Evolutionary conservation across 805 yeast genomes (phyloP).

Genomic region (Kuraishia capsulata): DNA sequence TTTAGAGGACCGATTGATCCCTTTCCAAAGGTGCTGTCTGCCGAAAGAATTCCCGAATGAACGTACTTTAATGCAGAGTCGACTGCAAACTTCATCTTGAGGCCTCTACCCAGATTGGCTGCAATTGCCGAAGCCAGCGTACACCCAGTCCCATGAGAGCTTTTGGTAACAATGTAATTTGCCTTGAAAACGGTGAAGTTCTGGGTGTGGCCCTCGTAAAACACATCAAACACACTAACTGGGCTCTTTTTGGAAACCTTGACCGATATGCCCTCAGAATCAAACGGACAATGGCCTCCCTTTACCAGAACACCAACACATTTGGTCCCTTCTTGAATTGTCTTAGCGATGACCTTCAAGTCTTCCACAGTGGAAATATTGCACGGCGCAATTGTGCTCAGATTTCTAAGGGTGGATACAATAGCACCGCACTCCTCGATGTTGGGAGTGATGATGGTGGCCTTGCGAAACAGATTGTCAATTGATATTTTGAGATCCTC

Average conservation of each 20-base stretch:
- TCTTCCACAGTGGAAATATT: slow-evolving; percentile 20
- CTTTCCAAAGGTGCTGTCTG: slow-evolving; percentile 29
- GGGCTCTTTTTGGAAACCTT: slow-evolving; percentile 8
- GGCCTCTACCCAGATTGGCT: slow-evolving; percentile 57
- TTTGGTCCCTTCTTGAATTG: slow-evolving; percentile 26
- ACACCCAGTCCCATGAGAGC: slow-evolving; percentile 90
- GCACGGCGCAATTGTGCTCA: slow-evolving; percentile 52
- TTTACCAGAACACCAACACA: slow-evolving; percentile 62
- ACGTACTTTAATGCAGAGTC: slow-evolving; percentile 54
- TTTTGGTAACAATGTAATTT: slow-evolving; percentile 32
- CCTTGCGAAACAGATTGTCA: slow-evolving; percentile 32
- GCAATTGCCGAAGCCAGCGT: slow-evolving; percentile 77
- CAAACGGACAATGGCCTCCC: slow-evolving; percentile 71
- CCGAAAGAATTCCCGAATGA: slow-evolving; percentile 49
- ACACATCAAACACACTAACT: slow-evolving; percentile 13
- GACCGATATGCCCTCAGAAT: slow-evolving; percentile 9
- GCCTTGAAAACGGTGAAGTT: slow-evolving; percentile 36
- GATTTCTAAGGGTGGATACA: slow-evolving; percentile 54
- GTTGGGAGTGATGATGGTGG: slow-evolving; percentile 70
- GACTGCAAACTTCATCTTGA: slow-evolving; percentile 37
- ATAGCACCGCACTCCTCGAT: slow-evolving; percentile 52
- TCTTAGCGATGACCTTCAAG: slow-evolving; percentile 25
- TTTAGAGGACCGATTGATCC: slow-evolving; percentile 35
- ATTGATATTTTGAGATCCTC: slow-evolving; percentile 35
- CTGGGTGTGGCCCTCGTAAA: slow-evolving; percentile 21